Evolutionary conservation across 352 stramenopile genomes (phyloP).

Genomic region (Pythium coloratum): DNA sequence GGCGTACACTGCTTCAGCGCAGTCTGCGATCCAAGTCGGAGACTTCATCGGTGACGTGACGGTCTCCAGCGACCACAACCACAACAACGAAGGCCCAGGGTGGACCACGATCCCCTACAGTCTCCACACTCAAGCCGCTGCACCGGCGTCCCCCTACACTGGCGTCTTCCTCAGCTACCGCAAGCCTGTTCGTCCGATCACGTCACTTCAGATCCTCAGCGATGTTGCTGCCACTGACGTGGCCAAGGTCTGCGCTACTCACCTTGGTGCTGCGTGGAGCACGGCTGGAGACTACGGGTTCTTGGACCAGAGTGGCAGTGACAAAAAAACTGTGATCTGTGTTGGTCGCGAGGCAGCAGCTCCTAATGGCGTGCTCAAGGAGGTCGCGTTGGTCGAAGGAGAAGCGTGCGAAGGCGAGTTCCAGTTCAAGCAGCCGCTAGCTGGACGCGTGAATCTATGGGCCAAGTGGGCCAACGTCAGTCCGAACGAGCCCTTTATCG

Average conservation of each 20-base stretch:
- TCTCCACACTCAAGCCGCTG: slow-evolving; percentile 21
- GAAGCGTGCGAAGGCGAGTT: background rate
- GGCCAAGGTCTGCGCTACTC: background rate
- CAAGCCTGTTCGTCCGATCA: slow-evolving; percentile 37
- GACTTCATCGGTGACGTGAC: slow-evolving; percentile 47
- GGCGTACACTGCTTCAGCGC: slow-evolving; percentile 21
- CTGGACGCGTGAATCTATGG: background rate
- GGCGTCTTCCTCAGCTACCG: slow-evolving; percentile 39
- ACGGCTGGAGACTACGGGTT: background rate
- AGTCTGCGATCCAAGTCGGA: slow-evolving; percentile 10
- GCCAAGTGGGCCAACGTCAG: slow-evolving; percentile 3
- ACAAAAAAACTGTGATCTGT: slow-evolving; percentile 34
- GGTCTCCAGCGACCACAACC: slow-evolving; percentile 41
- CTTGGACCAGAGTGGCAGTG: slow-evolving; percentile 24
- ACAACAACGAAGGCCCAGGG: slow-evolving; percentile 44
- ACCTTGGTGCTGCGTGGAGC: background rate
- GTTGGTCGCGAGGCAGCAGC: background rate
- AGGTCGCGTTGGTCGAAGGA: background rate
- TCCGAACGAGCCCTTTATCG: slow-evolving; percentile 7
- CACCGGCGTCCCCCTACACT: background rate
- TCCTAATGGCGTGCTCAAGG: background rate
- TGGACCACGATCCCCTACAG: slow-evolving; percentile 40
- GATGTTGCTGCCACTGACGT: slow-evolving; percentile 16
- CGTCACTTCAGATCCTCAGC: slow-evolving; percentile 34
- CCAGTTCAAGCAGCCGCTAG: background rate